A percentile compares a stretch with the other conserved stretches of the same genome.
phyloP scores from a whole-genome alignment of 768 basidiomycete genomes.

The Boletus eberwhitei region DNA sequence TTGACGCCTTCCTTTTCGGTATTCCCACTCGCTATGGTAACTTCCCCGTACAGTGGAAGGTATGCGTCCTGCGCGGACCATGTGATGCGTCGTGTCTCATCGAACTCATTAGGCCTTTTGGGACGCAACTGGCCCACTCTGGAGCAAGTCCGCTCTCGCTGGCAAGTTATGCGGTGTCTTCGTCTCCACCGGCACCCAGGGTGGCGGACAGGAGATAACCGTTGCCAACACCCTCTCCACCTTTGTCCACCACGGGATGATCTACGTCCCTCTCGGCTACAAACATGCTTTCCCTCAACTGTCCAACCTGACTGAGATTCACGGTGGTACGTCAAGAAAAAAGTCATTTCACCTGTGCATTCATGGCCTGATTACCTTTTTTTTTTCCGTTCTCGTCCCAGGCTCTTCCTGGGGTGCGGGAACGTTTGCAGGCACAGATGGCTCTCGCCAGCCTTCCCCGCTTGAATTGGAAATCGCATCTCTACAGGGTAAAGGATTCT shows the following conservation, averaged over 20 bases:
- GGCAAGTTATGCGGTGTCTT: constrained; percentile 49
- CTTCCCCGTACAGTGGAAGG: constrained; percentile 57
- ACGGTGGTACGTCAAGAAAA: constrained; percentile 39
- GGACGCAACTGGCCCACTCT: constrained; percentile 48
- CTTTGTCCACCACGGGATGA: constrained; percentile 53
- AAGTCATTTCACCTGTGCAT: background rate
- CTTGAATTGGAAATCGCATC: constrained; percentile 57
- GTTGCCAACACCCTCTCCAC: constrained; percentile 39
- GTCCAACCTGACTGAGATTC: constrained; percentile 41
- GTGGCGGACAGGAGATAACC: constrained; percentile 47
- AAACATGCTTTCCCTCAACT: constrained; percentile 38
- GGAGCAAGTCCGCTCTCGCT: constrained; percentile 38
- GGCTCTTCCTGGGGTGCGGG: constrained; percentile 85
- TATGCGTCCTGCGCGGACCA: constrained; percentile 19
- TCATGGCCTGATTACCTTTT: background rate
- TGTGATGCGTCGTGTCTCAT: constrained; percentile 20
- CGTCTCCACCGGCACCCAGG: constrained; percentile 44
- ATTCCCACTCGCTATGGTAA: constrained; percentile 47
- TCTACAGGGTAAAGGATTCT: constrained; percentile 58
- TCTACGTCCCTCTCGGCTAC: constrained; percentile 55
- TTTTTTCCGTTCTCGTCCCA: constrained; percentile 16
- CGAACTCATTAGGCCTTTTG: constrained; percentile 38
- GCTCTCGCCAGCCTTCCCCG: constrained; percentile 55
- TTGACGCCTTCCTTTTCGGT: constrained; percentile 45
- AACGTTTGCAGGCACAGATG: constrained; percentile 53